A percentile compares a stretch with the other conserved stretches of the same genome.
phyloP scores from a whole-genome alignment of 1,284 basidiomycete genomes.

The Ganoderma meredithae region DNA sequence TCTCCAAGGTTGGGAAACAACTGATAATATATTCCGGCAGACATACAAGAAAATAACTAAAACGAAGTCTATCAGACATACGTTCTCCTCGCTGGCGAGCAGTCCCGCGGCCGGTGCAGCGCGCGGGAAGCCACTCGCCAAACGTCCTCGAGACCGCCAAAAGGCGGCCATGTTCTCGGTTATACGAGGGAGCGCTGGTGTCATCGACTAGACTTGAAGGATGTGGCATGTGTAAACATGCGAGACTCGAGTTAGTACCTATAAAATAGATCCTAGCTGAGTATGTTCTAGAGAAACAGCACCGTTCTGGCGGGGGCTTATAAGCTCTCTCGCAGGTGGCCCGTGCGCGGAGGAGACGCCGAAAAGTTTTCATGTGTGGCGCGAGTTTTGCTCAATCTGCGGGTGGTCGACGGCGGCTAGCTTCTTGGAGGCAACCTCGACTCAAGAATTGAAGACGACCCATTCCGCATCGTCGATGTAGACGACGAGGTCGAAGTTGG shows the following conservation, averaged over 20 bases:
- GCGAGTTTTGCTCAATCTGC: constrained; percentile 11
- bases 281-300: constrained; percentile 75
- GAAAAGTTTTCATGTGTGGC: constrained; percentile 22
- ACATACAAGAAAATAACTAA: constrained; percentile 10
- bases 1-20: background rate
- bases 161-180: constrained; percentile 74
- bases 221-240: constrained; percentile 87
- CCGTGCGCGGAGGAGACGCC: constrained; percentile 30
- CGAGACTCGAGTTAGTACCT: constrained; percentile 89
- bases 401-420: constrained; percentile 12
- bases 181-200: constrained; percentile 70
- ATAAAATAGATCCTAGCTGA: constrained; percentile 90
- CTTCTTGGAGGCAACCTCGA: background rate
- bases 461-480: background rate
- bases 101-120: constrained; percentile 48
- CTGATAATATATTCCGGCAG: background rate
- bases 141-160: constrained; percentile 77
- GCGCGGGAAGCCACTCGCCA: constrained; percentile 49
- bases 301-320: constrained; percentile 30
- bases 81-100: constrained; percentile 68
- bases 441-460: background rate
- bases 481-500: too few species aligned
- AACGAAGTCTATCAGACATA: constrained; percentile 78
- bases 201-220: constrained; percentile 85
- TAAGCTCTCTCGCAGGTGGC: constrained; percentile 46